Base-by-base conservation (phyloP, 73 alveolate species). In the Paramecium octaurelia region DNA sequence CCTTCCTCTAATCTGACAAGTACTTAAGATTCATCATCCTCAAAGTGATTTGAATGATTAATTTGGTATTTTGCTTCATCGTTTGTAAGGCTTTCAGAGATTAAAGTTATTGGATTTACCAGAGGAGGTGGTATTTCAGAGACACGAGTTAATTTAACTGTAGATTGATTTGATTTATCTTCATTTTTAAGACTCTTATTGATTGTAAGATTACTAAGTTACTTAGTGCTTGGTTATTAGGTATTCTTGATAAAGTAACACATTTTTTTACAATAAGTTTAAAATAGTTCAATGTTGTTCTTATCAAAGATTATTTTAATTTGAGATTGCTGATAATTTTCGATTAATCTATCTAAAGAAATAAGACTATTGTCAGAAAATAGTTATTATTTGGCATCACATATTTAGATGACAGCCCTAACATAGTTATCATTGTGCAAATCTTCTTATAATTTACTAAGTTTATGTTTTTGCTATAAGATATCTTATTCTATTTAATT, bases 351-450 rank as follows among this genome's bases (percentile, higher is more conserved):
- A 18, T 80, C 76, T 48, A 80, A 12, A 9, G 46, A 23, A 11
- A 4, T 21, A 48, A 80, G 24, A 44, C 31, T 24, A 10, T 46
- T 80, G 21, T 80, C 75, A 24, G 46, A 21, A 20, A 80, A 80
- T 16, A 80, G 1, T 10, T 80, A 34, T 11, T 80, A 20, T 46
- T 35, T 80, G 3, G n/a, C n/a, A 31, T 80, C 91, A 46, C 91
- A 44, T 42, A 80, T 80, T 35, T 80, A 23, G 14, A 80, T 80
- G 8, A 80, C 57, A 11, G 70, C 43, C 24, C 73, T 80, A 21
- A 80, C 91, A 80, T 42, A 80, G 8, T 40, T 23, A 46, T 80
- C 91, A 80, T 46, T 80, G 48, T 80, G 91, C 18, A 80, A 80
- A 20, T 23, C 91, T 43, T 80, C 91, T 48, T 80, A 80, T 42